phyloP scores from a whole-genome alignment of 768 basidiomycete species.

The Mycena latifolia region DNA sequence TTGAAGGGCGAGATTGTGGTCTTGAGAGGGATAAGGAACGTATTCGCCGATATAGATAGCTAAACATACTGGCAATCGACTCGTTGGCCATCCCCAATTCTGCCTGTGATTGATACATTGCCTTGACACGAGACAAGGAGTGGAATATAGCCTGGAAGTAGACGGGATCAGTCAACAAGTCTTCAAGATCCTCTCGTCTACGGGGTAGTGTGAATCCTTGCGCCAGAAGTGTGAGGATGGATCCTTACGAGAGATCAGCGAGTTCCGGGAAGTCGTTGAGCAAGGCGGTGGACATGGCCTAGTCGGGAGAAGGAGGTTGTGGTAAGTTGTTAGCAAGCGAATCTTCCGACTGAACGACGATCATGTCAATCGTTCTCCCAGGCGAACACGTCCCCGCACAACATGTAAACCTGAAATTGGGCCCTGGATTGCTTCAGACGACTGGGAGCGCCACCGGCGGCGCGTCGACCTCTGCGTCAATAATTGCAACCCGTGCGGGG shows the following conservation, averaged over 20 bases:
- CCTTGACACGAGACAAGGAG: slow-evolving; percentile 78
- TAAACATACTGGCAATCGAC: slow-evolving; percentile 81
- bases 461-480: slow-evolving; percentile 46
- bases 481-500: slow-evolving; percentile 78
- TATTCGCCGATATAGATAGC: slow-evolving; percentile 2
- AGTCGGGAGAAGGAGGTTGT: slow-evolving; percentile 5
- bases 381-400: slow-evolving; percentile 83
- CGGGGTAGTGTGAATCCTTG: slow-evolving; percentile 20
- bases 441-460: slow-evolving; percentile 36
- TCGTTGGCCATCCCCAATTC: slow-evolving; percentile 89
- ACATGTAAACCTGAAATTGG: slow-evolving; percentile 86
- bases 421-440: slow-evolving; percentile 81
- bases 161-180: slow-evolving; percentile 80
- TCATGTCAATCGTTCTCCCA: slow-evolving; percentile 79
- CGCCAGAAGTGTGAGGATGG: neutral
- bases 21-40: slow-evolving; percentile 52
- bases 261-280: slow-evolving; percentile 80
- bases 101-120: slow-evolving; percentile 79
- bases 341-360: slow-evolving; percentile 28
- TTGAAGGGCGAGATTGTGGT: slow-evolving; percentile 81
- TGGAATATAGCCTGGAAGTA: slow-evolving; percentile 94
- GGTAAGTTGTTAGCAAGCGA: neutral
- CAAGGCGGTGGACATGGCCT: slow-evolving; percentile 58
- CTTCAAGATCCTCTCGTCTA: slow-evolving; percentile 93
- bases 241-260: slow-evolving; percentile 74